Evolutionary conservation across 2,329 filamentous ascomycete genomes (phyloP).

Genomic region (Apiospora hydei): DNA sequence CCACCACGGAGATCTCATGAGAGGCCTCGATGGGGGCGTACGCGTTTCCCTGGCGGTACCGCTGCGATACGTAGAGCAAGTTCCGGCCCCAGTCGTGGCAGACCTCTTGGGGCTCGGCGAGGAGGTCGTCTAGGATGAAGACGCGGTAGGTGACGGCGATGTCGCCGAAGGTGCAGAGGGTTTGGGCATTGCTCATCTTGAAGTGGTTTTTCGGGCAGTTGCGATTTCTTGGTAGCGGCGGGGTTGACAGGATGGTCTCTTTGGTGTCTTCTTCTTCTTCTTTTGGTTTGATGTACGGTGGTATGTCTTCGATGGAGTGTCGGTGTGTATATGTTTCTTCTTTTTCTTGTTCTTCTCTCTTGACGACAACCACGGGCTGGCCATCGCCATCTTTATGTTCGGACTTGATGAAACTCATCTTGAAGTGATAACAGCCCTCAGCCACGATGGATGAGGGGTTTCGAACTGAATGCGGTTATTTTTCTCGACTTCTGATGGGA

Average conservation of each 20-base stretch:
- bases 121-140: slow-evolving; percentile 38
- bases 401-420: background rate
- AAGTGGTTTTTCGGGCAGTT: background rate
- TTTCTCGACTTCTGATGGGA: background rate
- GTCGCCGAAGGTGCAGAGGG: slow-evolving; percentile 35
- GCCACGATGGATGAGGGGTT: background rate
- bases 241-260: background rate
- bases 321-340: background rate
- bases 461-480: background rate
- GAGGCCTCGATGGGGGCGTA: slow-evolving; percentile 36
- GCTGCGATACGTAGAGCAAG: slow-evolving; percentile 37
- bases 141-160: slow-evolving; percentile 37
- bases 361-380: background rate
- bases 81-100: slow-evolving; percentile 37
- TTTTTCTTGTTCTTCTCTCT: background rate
- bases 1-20: slow-evolving; percentile 35
- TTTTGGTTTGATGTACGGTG: background rate
- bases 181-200: slow-evolving; percentile 27
- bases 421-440: background rate
- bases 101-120: slow-evolving; percentile 39
- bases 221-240: background rate
- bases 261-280: background rate
- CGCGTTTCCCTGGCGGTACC: slow-evolving; percentile 36
- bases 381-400: slow-evolving; percentile 4
- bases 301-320: background rate